Evolutionary conservation across 2,329 filamentous ascomycete species (phyloP).

Genomic region (Trichoderma sp.): DNA sequence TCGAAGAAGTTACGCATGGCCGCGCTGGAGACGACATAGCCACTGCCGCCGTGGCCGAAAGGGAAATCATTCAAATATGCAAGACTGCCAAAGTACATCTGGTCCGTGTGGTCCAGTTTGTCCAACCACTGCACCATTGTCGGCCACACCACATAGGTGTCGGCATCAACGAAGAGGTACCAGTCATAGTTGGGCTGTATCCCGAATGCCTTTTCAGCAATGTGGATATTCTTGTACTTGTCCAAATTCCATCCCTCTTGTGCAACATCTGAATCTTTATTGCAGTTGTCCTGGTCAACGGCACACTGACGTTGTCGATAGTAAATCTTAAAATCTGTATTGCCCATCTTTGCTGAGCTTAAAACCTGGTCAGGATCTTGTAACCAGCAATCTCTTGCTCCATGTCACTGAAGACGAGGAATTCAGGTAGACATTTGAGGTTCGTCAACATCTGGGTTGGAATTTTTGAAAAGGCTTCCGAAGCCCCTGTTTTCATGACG

Average conservation of each 20-base stretch:
- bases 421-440: conserved; percentile 51
- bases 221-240: conserved; percentile 64
- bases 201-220: conserved; percentile 55
- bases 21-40: conserved; percentile 53
- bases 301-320: conserved; percentile 47
- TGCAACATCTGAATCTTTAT: conserved; percentile 32
- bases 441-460: conserved; percentile 57
- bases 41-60: conserved; percentile 60
- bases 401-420: conserved; percentile 61
- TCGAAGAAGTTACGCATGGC: conserved; percentile 51
- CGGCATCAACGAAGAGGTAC: conserved; percentile 62
- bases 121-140: conserved; percentile 53
- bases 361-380: conserved; percentile 45
- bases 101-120: conserved; percentile 44
- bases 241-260: conserved; percentile 55
- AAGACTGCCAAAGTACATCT: conserved; percentile 53
- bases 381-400: conserved; percentile 48
- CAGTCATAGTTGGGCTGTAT: conserved; percentile 55
- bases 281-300: conserved; percentile 48
- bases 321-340: conserved; percentile 54
- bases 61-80: conserved; percentile 43
- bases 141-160: conserved; percentile 58
- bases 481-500: conserved; percentile 60
- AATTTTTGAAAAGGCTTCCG: conserved; percentile 52
- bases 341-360: conserved; percentile 44